Conservation (phyloP, 1,284 basidiomycete species). For the Grifola frondosa region DNA sequence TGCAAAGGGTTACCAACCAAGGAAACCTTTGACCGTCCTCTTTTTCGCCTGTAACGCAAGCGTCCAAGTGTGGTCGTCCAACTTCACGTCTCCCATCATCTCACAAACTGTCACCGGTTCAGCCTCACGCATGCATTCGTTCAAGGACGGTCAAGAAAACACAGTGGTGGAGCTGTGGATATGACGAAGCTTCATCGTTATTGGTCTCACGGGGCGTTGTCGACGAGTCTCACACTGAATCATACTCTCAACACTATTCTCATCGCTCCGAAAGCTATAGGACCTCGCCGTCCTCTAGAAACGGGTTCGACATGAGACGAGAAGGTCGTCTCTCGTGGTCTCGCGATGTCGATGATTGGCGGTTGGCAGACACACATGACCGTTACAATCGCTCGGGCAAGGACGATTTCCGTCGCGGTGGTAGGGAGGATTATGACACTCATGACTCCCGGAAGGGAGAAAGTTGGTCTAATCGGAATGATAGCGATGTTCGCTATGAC, state of each 20-base stretch:
- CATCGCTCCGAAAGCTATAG: conserved; percentile 46
- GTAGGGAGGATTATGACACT: conserved; percentile 12
- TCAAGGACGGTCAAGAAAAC: conserved; percentile 18
- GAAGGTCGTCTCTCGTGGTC: conserved; percentile 51
- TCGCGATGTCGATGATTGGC: conserved; percentile 55
- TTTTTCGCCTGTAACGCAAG: conserved; percentile 33
- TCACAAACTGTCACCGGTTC: conserved; percentile 8
- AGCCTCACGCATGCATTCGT: conserved; percentile 11
- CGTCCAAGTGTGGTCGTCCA: conserved; percentile 23
- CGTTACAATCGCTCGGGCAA: conserved; percentile 50
- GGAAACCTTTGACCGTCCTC: conserved; percentile 28
- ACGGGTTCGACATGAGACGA: conserved; percentile 43
- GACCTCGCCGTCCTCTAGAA: conserved; percentile 41
- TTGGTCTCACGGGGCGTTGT: conserved; percentile 42
- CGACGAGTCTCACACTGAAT: conserved; percentile 44
- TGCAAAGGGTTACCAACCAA: too few relatives aligned
- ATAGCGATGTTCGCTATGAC: conserved; percentile 26
- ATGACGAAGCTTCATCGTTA: conserved; percentile 39
- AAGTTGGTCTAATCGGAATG: conserved; percentile 18
- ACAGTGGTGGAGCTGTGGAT: conserved; percentile 48
- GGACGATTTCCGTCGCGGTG: conserved; percentile 40
- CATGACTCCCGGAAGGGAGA: conserved; percentile 17
- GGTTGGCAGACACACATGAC: conserved; percentile 46
- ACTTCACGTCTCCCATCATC: conserved; percentile 26
- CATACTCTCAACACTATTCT: conserved; percentile 44